Base-by-base conservation (phyloP, 306 rosid genomes). In the Morella rubra region DNA sequence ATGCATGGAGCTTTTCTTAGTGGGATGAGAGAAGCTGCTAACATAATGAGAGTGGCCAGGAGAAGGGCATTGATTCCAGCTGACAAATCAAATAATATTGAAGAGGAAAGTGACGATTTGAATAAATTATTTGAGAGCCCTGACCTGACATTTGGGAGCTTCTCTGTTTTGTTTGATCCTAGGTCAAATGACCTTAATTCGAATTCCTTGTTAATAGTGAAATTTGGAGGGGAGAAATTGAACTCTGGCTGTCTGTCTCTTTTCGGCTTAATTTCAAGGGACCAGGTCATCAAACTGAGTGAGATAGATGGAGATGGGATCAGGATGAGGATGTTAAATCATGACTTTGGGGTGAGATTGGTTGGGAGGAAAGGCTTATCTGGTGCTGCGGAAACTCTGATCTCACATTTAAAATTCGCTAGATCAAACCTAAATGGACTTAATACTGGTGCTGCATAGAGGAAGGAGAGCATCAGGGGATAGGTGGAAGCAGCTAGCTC, bases 11-110 rank as follows among this genome's bases (percentile, higher is more conserved):
- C 96, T 49, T 86, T 93, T 76, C 93, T 93, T 14, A 93, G 98
- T 72, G 96, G 98, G 79, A 83, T 93, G 94, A 93, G 96, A 85
- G 98, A 93, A 81, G 98, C 96, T 81, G 98, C 96, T 66, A 93
- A 93, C 82, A 89, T 93, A 8, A 71, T 87, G 72, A 93, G 98
- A 84, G 89, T 77, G 73, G 82, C 96, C 44, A 89, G 80, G 89
- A 86, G 83, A 37, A 85, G 89, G 83, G 74, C 84, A 8, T 65
- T 71, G 1, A 60, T 20, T 44, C 79, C 80, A 3, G 59, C 54
- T 72, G 74, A 90, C 71, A 75, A 83, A 61, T 44, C 62, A 18
- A 79, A 22, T 65, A 76, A 67, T 71, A 51, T 37, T 27, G 7
- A 11, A 0, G 84, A 60, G 60, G 91, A 81, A 73, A 76, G 65